These are phyloP conservation scores for Maudiozyma saulgeensis DNA, from an alignment of 805 yeast genomes.

Conservation along the genomic window DNA sequence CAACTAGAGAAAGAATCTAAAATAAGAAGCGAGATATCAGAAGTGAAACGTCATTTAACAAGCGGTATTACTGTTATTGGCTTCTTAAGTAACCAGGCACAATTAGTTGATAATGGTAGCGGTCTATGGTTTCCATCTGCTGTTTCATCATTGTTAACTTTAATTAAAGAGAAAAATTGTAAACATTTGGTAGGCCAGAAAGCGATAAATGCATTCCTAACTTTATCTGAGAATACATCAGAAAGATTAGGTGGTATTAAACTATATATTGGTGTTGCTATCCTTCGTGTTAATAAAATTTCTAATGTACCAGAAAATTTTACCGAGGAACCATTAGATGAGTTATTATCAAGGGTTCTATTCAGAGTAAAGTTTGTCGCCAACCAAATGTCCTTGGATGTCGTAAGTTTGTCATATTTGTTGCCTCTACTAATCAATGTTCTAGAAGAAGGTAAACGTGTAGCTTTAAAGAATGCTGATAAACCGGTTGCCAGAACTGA, in stretches of 20 bases:
- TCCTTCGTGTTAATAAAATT: constrained; percentile 47
- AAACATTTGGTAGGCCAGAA: constrained; percentile 33
- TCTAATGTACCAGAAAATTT: constrained; percentile 37
- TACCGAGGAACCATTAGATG: constrained; percentile 42
- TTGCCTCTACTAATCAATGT: constrained; percentile 67
- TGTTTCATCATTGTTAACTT: constrained; percentile 37
- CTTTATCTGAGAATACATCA: constrained; percentile 43
- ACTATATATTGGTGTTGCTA: constrained; percentile 57
- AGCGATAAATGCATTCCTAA: constrained; percentile 44
- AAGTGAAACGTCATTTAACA: constrained; percentile 29
- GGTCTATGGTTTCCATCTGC: constrained; percentile 66
- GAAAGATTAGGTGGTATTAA: constrained; percentile 43
- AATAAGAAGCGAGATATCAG: constrained; percentile 41
- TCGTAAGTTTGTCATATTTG: constrained; percentile 58
- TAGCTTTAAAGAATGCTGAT: constrained; percentile 43
- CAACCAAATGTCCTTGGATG: constrained; percentile 63
- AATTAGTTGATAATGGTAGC: constrained; percentile 53
- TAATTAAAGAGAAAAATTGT: constrained; percentile 32
- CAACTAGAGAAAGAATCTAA: constrained; percentile 54
- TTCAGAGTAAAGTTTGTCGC: constrained; percentile 68
- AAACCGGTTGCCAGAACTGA: constrained; percentile 51
- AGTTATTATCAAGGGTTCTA: constrained; percentile 53
- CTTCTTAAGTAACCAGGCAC: constrained; percentile 43
- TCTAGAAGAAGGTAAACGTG: constrained; percentile 53
- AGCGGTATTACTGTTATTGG: constrained; percentile 47